Conservation (phyloP, 176 grass and related monocot genomes). For the Olyra latifolia region DNA sequence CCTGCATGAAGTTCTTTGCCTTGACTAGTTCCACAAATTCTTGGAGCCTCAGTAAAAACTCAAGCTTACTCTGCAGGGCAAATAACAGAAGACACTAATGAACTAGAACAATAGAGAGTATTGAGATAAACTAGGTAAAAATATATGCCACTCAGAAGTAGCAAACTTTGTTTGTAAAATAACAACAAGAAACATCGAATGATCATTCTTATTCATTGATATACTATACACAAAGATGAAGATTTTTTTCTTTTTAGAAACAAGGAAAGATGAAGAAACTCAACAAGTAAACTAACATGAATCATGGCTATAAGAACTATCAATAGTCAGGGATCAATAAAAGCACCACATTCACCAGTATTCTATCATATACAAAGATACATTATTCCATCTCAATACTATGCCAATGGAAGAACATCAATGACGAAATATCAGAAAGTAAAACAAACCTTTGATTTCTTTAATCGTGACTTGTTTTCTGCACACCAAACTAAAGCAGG, state of each 20-base stretch:
- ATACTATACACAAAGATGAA: background rate
- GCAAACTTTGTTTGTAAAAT: constrained; percentile 27
- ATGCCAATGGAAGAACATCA: background rate
- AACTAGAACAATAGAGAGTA: background rate
- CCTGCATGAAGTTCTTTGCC: constrained; percentile 66
- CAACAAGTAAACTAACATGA: background rate
- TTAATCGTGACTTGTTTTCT: constrained; percentile 94
- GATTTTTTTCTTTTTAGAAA: background rate
- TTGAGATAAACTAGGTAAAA: background rate
- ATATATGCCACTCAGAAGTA: constrained; percentile 10
- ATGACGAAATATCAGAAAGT: background rate
- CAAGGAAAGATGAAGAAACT: background rate
- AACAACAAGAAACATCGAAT: background rate
- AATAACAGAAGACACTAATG: constrained; percentile 2
- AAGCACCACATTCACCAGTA: background rate
- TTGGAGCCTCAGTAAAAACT: constrained; percentile 93
- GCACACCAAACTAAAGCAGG: constrained; percentile 94
- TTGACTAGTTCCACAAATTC: constrained; percentile 95
- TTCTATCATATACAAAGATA: background rate
- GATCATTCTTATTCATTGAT: background rate
- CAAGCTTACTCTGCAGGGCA: constrained; percentile 88
- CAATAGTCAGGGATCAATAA: background rate
- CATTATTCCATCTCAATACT: constrained; percentile 1
- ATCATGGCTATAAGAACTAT: background rate
- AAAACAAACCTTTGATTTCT: constrained; percentile 90